Base-by-base conservation (phyloP, 352 stramenopile genomes). In the Pythium sp. region DNA sequence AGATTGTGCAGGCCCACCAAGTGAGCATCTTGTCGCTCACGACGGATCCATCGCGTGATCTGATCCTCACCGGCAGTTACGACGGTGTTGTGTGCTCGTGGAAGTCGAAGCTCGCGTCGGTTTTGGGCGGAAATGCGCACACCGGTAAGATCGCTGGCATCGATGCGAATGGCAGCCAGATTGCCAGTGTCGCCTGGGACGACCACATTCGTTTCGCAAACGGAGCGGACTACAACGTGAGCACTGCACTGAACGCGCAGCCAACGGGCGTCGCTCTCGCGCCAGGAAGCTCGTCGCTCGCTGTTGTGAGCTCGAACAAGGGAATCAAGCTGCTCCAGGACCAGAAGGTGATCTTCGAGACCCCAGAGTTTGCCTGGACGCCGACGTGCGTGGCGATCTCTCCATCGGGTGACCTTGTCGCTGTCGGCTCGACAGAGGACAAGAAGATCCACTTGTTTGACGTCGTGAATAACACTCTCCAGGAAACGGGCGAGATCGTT, bases 1-100 rank as follows among this genome's bases (percentile, higher is more conserved):
- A 87, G 53, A 81, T 97, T 24, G 79, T 97, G 36, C 93, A 97
- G 62, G 93, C 89, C 11, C 93, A 98, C 65, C 92, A 97, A 72
- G 94, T 96, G 58, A 94, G 90, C 58, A 97, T 98, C 69, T 79
- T 94, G 46, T 82, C 89, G 20, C 79, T 99, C 60, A 81, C 89
- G 22, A 87, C 95, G 26, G 91, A 97, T 73, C 70, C 73, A 20
- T 68, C 68, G 36, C 83, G 86, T 12, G 77, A 84, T 20, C 73
- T 88, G 20, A 81, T 98, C 26, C 83, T 98, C 68, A 99, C 95
- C 8, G 94, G 91, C 54, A 98, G 95, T 69, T 98, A 97, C 69
- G 95, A 98, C 73, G 94, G 96, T 20, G 90, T 98, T 26, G 75
- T 99, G 38, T 94, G 87, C 66, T 82, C 95, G 60, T 98, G 93